These are phyloP conservation scores for Rubia occidens DNA, from an alignment of 305 asterid species.

Conservation along the genomic window DNA sequence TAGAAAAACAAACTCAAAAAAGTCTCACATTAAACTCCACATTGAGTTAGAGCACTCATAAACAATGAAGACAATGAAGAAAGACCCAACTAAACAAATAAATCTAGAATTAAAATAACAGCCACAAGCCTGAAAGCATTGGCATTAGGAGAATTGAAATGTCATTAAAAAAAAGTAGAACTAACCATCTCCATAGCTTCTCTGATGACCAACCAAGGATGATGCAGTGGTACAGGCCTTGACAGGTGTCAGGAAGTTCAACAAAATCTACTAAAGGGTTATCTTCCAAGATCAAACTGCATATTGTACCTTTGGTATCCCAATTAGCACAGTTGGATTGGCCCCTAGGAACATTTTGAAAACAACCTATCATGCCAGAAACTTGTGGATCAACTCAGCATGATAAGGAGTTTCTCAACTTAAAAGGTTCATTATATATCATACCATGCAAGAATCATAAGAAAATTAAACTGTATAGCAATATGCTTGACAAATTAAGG, in stretches of 20 bases:
- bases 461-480: background rate
- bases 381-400: background rate
- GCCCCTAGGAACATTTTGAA: constrained; percentile 95
- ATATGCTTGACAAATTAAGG: background rate
- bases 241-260: constrained; percentile 95
- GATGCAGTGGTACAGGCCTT: constrained; percentile 88
- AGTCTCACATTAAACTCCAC: background rate
- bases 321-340: constrained; percentile 83
- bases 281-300: constrained; percentile 88
- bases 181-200: constrained; percentile 53
- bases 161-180: constrained; percentile 9
- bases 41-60: background rate
- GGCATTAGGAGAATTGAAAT: constrained; percentile 1
- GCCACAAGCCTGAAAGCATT: background rate
- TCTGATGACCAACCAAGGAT: constrained; percentile 62
- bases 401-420: background rate
- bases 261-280: constrained; percentile 94
- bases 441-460: background rate
- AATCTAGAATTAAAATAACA: background rate
- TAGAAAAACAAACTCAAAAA: background rate
- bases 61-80: background rate
- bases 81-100: background rate
- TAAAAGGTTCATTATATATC: background rate
- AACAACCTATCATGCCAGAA: constrained; percentile 50
- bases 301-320: constrained; percentile 88